A percentile compares a stretch with the other conserved stretches of the same genome.
Evolutionary conservation across 2,329 filamentous ascomycete genomes (phyloP).

Genomic region (Colletotrichum echinochloae): DNA sequence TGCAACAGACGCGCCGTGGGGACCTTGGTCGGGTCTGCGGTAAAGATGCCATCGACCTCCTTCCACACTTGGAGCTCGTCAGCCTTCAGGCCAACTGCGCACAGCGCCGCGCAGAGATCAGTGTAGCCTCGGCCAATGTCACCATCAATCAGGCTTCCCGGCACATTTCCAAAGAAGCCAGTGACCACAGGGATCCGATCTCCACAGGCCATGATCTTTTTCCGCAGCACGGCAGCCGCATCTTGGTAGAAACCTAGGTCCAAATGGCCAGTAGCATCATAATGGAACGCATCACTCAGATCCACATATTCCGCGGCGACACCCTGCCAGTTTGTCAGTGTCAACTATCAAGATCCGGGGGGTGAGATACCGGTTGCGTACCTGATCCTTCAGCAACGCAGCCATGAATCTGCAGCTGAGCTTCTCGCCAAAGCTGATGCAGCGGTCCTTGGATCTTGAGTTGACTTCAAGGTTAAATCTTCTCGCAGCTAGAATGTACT

Average conservation of each 20-base stretch:
- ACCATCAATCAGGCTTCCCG: conserved; percentile 86
- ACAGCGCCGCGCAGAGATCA: conserved; percentile 91
- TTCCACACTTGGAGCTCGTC: conserved; percentile 98
- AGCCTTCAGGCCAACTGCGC: conserved; percentile 88
- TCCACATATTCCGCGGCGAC: conserved; percentile 92
- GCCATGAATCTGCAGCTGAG: conserved; percentile 94
- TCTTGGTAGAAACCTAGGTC: conserved; percentile 77
- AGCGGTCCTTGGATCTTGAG: conserved; percentile 83
- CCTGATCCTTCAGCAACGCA: conserved; percentile 80
- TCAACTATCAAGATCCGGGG: not conserved
- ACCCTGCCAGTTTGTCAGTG: conserved; percentile 61
- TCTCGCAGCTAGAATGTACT: conserved; percentile 75
- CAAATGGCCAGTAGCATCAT: conserved; percentile 69
- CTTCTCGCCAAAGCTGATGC: conserved; percentile 96
- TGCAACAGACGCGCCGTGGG: conserved; percentile 91
- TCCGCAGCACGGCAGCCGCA: conserved; percentile 70
- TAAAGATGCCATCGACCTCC: conserved; percentile 96
- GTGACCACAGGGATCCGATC: conserved; percentile 83
- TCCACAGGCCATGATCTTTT: conserved; percentile 74
- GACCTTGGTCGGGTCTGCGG: conserved; percentile 86
- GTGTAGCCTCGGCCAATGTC: conserved; percentile 97
- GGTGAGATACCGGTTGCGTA: conserved; percentile 45
- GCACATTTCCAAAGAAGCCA: conserved; percentile 94
- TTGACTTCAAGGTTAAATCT: conserved; percentile 81
- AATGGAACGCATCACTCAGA: conserved; percentile 83